These are phyloP conservation scores for Bertia moriformis DNA, from an alignment of 2,329 filamentous ascomycete species.

Conservation along the genomic window DNA sequence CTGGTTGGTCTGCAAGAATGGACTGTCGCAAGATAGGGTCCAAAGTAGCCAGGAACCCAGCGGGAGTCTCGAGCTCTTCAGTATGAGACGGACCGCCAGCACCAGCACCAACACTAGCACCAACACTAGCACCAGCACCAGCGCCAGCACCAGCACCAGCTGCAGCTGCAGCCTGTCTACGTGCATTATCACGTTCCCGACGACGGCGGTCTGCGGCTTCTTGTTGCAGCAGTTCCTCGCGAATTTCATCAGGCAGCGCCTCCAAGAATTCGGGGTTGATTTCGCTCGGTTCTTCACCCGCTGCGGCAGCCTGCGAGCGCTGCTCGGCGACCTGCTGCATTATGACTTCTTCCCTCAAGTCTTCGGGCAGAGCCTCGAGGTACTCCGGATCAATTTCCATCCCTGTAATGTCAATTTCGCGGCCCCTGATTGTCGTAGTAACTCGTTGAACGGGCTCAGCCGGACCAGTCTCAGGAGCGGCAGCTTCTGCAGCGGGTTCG, in stretches of 20 bases:
- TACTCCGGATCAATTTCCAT: constrained; percentile 91
- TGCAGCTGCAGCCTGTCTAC: constrained; percentile 30
- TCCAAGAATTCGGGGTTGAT: constrained; percentile 54
- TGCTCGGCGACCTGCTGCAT: constrained; percentile 23
- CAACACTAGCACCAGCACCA: too few relatives aligned
- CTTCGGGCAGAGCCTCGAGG: constrained; percentile 90
- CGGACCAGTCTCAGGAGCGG: constrained; percentile 40
- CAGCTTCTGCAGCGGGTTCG: constrained; percentile 36
- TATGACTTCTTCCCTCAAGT: constrained; percentile 89
- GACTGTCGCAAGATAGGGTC: constrained; percentile 45
- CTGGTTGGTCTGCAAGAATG: constrained; percentile 53
- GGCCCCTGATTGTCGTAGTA: constrained; percentile 70
- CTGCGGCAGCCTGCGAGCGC: constrained; percentile 17
- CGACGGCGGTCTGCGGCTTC: constrained; percentile 50
- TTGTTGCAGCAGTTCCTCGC: constrained; percentile 48
- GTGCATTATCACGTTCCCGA: constrained; percentile 45
- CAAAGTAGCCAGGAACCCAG: constrained; percentile 52
- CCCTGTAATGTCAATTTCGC: constrained; percentile 82
- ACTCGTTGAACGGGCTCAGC: constrained; percentile 41
- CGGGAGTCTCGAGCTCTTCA: constrained; percentile 26
- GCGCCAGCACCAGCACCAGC: constrained; percentile 24
- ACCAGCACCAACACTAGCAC: too few relatives aligned
- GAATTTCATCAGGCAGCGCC: constrained; percentile 50
- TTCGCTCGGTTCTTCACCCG: constrained; percentile 36
- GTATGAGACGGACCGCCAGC: constrained; percentile 28